Evolutionary conservation across 2,329 filamentous ascomycete species (phyloP).

Genomic region (Pseudomassariella vexata): DNA sequence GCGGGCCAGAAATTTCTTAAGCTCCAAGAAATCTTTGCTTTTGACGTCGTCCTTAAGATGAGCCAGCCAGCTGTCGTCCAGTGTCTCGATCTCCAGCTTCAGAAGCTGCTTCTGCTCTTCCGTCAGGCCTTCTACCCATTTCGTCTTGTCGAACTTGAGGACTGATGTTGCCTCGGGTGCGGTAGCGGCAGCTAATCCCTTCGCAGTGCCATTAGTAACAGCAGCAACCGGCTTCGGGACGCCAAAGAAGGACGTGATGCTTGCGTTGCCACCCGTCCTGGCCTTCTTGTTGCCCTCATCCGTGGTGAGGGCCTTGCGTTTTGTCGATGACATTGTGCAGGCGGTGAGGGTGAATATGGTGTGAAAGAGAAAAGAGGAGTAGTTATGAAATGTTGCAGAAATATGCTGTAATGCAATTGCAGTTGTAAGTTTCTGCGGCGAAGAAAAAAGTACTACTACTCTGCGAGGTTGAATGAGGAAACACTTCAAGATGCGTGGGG

Average conservation of each 20-base stretch:
- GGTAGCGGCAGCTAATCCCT: too few relatives aligned
- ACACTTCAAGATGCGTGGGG: too few relatives aligned
- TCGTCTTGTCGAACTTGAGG: constrained; percentile 75
- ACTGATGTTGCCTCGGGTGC: constrained; percentile 24
- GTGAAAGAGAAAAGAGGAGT: not conserved
- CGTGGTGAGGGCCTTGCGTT: constrained; percentile 54
- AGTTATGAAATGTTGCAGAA: too few relatives aligned
- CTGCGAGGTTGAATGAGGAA: too few relatives aligned
- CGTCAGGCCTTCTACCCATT: constrained; percentile 77
- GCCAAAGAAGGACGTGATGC: constrained; percentile 86
- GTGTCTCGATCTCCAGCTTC: constrained; percentile 82
- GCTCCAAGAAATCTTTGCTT: constrained; percentile 71
- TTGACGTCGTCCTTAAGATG: constrained; percentile 82
- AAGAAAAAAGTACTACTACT: too few relatives aligned
- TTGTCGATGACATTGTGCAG: constrained; percentile 44
- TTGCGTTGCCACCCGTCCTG: constrained; percentile 67
- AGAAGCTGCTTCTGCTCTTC: constrained; percentile 78
- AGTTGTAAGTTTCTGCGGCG: too few relatives aligned
- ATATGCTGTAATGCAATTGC: too few relatives aligned
- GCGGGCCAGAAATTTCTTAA: constrained; percentile 81
- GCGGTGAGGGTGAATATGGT: not conserved
- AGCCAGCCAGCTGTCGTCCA: constrained; percentile 87
- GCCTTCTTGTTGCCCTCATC: constrained; percentile 65
- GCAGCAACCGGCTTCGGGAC: constrained; percentile 49
- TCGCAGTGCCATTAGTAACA: constrained; percentile 12